phyloP scores from a whole-genome alignment of 441 rosid species.

The Daphne laureola region DNA sequence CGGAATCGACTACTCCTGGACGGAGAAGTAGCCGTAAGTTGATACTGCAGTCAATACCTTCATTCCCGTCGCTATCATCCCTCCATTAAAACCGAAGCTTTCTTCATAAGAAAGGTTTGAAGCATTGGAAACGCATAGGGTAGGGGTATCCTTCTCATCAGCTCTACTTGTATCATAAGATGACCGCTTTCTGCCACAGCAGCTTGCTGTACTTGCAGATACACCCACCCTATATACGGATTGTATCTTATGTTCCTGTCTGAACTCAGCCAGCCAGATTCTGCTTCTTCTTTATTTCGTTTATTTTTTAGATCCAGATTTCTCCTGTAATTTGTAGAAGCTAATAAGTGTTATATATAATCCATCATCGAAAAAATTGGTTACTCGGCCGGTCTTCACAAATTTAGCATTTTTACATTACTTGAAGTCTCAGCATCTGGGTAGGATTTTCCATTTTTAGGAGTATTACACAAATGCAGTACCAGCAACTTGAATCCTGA shows the following conservation, averaged over 20 bases:
- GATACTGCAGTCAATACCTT: constrained; percentile 82
- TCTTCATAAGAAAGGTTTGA: constrained; percentile 20
- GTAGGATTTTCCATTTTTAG: too few species aligned
- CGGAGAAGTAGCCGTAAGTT: constrained; percentile 69
- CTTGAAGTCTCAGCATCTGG: too few species aligned
- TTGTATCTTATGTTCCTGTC: constrained; percentile 2
- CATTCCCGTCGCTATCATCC: constrained; percentile 70
- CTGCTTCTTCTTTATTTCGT: neutral
- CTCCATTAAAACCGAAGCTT: constrained; percentile 28
- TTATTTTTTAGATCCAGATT: neutral
- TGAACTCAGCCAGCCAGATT: constrained; percentile 7
- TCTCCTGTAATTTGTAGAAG: too few species aligned
- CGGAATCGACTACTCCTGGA: constrained; percentile 48
- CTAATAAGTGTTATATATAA: too few species aligned
- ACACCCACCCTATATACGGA: constrained; percentile 14
- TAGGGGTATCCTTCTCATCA: constrained; percentile 6
- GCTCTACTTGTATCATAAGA: constrained; percentile 28
- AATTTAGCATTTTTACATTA: too few species aligned
- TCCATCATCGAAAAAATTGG: too few species aligned
- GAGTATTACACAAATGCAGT: too few species aligned
- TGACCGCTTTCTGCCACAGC: neutral
- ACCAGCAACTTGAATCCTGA: too few species aligned
- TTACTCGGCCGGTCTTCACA: too few species aligned
- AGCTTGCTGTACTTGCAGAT: constrained; percentile 22
- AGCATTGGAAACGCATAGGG: constrained; percentile 15